Evolutionary conservation across 306 rosid genomes (phyloP), one percentile per base, ranked within the genome.

Genomic region (Dalbergia cochinchinensis): DNA sequence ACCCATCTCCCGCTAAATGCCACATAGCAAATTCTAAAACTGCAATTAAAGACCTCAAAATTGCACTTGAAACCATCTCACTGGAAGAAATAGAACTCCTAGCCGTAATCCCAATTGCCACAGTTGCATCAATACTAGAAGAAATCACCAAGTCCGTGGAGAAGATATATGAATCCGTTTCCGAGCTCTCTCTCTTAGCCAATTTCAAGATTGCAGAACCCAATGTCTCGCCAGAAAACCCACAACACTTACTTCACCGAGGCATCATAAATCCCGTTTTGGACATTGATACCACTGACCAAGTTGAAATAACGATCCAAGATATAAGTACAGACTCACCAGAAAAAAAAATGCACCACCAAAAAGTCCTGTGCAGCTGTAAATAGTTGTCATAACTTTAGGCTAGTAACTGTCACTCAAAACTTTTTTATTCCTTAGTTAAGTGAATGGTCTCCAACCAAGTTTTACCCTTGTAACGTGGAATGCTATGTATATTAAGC

Each of bases 61-160:
- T 63, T 39, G 82, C 88, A 20, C 83, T 95, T 0, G 78, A 90
- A 80, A 71, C 64, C 34, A 54, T 83, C 7, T 62, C 90, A 0
- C 1, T 85, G 37, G 87, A 88, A 69, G 83, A 83, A 26, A 50
- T 53, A 1, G 85, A 91, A 79, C 83, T 95, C 41, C 65, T 89
- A 19, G 78, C 84, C 12, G 84, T 92, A 42, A 58, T 92, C 26
- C 91, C 96, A 39, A 83, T 88, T 16, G 91, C 88, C 20, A 75
- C 96, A 12, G 90, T 90, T 54, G 92, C 93, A 45, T 83, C 91
- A 65, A 81, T 89, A 31, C 85, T 95, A 11, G 84, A 78, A 70
- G 94, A 95, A 64, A 91, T 91, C 60, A 91, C 89, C 11, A 82
- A 85, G 20, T 82, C 89, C 1, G 94, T 89, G 19, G 94, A 91